Evolutionary conservation across 2,329 filamentous ascomycete genomes (phyloP), one percentile per base, ranked within the genome.

Genomic region (Ophiostoma ips): DNA sequence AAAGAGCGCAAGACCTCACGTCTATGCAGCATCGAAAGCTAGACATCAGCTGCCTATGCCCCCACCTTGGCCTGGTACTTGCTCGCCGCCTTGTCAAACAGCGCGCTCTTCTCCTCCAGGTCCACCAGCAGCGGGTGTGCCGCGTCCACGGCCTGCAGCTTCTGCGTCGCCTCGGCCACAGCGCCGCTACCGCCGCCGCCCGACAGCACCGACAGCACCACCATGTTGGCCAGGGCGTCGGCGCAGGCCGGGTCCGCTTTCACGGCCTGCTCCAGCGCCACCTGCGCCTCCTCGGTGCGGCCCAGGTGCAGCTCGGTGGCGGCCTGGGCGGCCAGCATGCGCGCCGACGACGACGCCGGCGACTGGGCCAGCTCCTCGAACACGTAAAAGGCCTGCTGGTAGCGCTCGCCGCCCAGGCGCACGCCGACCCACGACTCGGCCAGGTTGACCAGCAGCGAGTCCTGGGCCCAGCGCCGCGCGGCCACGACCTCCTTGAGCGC

Each of bases 371-470:
- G 78, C 67, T 98, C 92, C 68, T 96, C 90, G 61, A 87, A 96
- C 54, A 96, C 90, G 72, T 98, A 96, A 68, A 94, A 96, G 16
- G 90, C 83, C 62, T 92, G 86, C 62, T 96, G 92, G 68, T 96
- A 96, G 65, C 87, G 92, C 59, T 95, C 88, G 58, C 89, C 89
- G 61, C 90, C 90, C 66, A 90, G 72, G 65, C 92, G 76, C 66
- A 96, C 67, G 28, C 88, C 89, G 55, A 95, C 85, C 92, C 90
- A 98, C 8, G 87, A 87, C 69, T 98, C 92, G 8, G 89, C 89
- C 57, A 98, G 69, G 66, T 98, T 96, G 56, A 96, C 87, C 46
- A 96, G 72, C 36, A 96, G 70, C 58, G 84, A 94, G 64, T 96
- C 92, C 67, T 98, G 90, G 8, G 90, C 92, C 86, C 90, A 96